These are phyloP conservation scores for Leccinum truebloodii DNA, from an alignment of 768 basidiomycete genomes.

Conservation along the genomic window DNA sequence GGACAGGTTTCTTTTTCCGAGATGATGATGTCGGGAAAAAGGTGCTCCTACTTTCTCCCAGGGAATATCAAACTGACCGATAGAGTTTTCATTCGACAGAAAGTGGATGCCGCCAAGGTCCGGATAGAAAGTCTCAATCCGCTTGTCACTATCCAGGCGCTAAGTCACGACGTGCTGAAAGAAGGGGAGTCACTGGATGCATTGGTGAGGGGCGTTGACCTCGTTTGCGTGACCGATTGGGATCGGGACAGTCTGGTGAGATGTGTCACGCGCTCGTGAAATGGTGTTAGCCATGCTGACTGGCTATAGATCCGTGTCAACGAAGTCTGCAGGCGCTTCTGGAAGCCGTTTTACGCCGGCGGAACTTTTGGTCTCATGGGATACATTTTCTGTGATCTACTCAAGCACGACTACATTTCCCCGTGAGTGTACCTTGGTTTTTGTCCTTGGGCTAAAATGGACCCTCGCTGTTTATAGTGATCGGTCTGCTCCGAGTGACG, in stretches of 20 bases:
- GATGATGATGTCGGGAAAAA: slow-evolving; percentile 91
- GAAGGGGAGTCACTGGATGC: slow-evolving; percentile 55
- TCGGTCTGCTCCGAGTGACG: slow-evolving; percentile 60
- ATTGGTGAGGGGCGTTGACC: slow-evolving; percentile 67
- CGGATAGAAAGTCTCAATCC: slow-evolving; percentile 92
- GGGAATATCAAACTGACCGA: slow-evolving; percentile 41
- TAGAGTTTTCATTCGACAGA: slow-evolving; percentile 45
- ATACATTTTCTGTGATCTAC: slow-evolving; percentile 93
- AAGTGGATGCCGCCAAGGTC: slow-evolving; percentile 80
- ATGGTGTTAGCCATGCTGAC: slow-evolving; percentile 7
- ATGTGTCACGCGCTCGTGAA: slow-evolving; percentile 11
- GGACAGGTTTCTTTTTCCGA: slow-evolving; percentile 90
- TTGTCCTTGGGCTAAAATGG: slow-evolving; percentile 9
- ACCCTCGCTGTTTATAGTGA: slow-evolving; percentile 44
- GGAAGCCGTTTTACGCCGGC: slow-evolving; percentile 88
- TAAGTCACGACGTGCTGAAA: slow-evolving; percentile 50
- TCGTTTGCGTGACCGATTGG: slow-evolving; percentile 88
- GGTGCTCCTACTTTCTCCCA: slow-evolving; percentile 46
- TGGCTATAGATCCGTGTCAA: slow-evolving; percentile 63
- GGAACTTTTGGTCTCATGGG: slow-evolving; percentile 89
- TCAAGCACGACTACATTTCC: slow-evolving; percentile 82
- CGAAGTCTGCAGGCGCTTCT: slow-evolving; percentile 68
- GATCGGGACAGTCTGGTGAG: slow-evolving; percentile 70
- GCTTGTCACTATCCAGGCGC: slow-evolving; percentile 77
- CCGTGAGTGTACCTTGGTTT: slow-evolving; percentile 56